A percentile compares a stretch with the other conserved stretches of the same genome.
phyloP scores from a whole-genome alignment of 2,329 filamentous ascomycete genomes.

The Tolypocladium endophyticum region DNA sequence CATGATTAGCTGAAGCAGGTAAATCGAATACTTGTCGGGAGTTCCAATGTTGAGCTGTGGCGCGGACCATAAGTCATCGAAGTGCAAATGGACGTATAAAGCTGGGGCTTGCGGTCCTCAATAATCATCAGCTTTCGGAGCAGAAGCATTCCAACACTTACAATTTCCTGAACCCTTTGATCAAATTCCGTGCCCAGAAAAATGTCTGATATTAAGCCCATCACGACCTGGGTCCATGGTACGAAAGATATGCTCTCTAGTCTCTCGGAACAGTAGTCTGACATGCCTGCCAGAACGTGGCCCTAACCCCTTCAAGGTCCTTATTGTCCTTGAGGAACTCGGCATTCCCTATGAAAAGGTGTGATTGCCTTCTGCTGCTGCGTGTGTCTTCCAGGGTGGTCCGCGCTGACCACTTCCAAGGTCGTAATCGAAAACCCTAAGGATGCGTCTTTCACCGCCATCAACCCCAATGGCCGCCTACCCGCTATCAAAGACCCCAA shows the following conservation, averaged over 20 bases:
- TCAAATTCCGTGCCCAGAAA: not conserved
- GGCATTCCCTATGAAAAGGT: slow-evolving; percentile 21
- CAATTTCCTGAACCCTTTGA: not conserved
- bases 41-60: too few relatives aligned
- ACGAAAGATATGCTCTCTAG: not conserved
- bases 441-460: slow-evolving; percentile 10
- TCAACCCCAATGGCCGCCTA: slow-evolving; percentile 25
- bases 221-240: slow-evolving; percentile 9
- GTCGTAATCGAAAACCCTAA: slow-evolving; percentile 13
- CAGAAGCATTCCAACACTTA: not conserved
- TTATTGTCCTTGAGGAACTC: slow-evolving; percentile 25
- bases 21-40: not conserved
- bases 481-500: slow-evolving; percentile 24
- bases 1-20: not conserved
- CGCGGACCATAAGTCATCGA: too few relatives aligned
- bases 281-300: slow-evolving; percentile 7
- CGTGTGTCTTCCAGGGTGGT: not conserved
- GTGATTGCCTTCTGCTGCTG: not conserved
- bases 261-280: not conserved
- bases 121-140: not conserved
- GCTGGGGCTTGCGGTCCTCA: not conserved
- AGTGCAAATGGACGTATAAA: not conserved
- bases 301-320: slow-evolving; percentile 21
- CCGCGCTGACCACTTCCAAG: not conserved
- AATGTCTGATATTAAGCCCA: slow-evolving; percentile 8